phyloP scores from a whole-genome alignment of 345 rosid genomes.

The Eucalyptus victrix region DNA sequence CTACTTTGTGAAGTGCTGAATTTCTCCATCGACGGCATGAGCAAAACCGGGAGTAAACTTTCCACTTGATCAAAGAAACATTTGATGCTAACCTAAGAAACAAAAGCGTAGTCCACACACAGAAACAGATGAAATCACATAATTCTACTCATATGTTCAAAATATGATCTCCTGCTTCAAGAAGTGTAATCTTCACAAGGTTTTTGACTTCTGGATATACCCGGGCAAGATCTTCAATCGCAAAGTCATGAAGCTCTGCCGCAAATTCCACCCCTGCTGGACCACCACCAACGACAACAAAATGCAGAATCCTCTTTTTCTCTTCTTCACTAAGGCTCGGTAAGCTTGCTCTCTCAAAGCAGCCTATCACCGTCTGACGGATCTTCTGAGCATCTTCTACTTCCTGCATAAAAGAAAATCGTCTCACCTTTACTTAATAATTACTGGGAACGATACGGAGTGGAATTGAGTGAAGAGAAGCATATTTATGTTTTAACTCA shows the following conservation, averaged over 20 bases:
- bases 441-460: background rate
- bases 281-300: constrained; percentile 88
- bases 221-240: constrained; percentile 43
- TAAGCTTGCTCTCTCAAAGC: constrained; percentile 66
- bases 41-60: background rate
- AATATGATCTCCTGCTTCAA: constrained; percentile 75
- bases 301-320: constrained; percentile 59
- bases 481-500: background rate
- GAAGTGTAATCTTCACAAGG: constrained; percentile 47
- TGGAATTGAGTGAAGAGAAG: background rate
- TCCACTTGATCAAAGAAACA: background rate
- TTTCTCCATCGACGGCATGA: background rate
- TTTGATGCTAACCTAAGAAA: background rate
- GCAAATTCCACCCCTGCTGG: constrained; percentile 90
- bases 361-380: constrained; percentile 46
- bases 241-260: constrained; percentile 74
- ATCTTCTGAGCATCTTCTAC: constrained; percentile 65
- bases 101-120: background rate
- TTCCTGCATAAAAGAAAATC: constrained; percentile 22
- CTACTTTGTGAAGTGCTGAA: background rate
- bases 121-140: background rate
- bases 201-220: constrained; percentile 46
- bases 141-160: constrained; percentile 45
- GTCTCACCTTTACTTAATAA: background rate
- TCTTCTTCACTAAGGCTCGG: constrained; percentile 56